Conservation (phyloP, 805 yeast species). For the Lachancea lanzarotensis region DNA sequence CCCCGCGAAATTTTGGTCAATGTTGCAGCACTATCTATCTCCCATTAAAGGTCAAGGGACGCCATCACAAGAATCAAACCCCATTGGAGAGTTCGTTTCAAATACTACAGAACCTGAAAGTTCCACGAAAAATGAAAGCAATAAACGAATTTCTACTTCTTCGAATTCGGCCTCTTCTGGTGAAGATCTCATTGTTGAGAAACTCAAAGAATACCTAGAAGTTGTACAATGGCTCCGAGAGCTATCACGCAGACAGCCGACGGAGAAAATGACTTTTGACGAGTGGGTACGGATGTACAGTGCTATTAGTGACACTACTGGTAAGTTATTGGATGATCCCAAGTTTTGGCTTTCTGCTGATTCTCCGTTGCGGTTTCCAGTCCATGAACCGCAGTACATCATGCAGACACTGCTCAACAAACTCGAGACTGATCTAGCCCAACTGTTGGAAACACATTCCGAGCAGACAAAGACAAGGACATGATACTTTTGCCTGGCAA, state of each 20-base stretch:
- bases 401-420: conserved; percentile 1
- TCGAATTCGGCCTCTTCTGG: neutral
- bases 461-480: neutral
- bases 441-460: neutral
- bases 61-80: neutral
- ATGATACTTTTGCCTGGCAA: neutral
- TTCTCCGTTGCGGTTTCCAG: conserved; percentile 66
- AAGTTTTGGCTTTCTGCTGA: conserved; percentile 55
- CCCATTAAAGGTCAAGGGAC: neutral
- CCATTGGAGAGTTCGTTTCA: neutral
- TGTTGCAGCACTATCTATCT: neutral
- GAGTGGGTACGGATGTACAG: conserved; percentile 45
- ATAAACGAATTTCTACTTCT: neutral
- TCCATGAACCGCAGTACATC: conserved; percentile 58
- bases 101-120: neutral
- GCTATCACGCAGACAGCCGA: conserved; percentile 1
- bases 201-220: conserved; percentile 1
- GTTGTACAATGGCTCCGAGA: conserved; percentile 6
- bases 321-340: conserved; percentile 19
- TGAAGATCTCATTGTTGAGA: neutral
- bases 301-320: conserved; percentile 23
- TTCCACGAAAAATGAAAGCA: neutral
- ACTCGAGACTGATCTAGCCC: conserved; percentile 3
- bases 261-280: conserved; percentile 38
- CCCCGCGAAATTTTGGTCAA: neutral